Conservation (phyloP, 495 filamentous ascomycete genomes). For the Parathielavia appendiculata region DNA sequence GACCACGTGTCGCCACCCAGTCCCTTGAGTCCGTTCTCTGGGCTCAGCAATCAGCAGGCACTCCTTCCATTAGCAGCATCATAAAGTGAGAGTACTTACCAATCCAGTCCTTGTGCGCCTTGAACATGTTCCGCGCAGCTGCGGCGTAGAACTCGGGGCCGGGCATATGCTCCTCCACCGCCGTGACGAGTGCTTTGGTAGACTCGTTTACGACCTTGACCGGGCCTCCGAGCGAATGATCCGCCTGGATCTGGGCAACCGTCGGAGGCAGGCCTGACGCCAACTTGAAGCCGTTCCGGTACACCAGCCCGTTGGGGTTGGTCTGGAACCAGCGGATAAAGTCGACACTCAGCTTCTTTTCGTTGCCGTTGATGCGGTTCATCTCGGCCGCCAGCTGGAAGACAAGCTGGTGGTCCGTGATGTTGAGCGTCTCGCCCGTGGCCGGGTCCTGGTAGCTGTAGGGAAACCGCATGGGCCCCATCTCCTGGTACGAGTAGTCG, state of each 20-base stretch:
- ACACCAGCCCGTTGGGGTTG: constrained; percentile 47
- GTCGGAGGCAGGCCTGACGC: constrained; percentile 36
- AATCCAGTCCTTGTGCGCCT: constrained; percentile 53
- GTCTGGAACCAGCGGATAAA: constrained; percentile 62
- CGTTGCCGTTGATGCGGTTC: constrained; percentile 51
- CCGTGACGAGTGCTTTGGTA: constrained; percentile 31
- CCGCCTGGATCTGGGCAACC: constrained; percentile 42
- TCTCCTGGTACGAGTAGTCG: constrained; percentile 69
- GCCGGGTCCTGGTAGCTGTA: constrained; percentile 41
- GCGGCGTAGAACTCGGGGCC: constrained; percentile 34
- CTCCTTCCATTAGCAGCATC: background rate
- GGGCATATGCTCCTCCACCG: constrained; percentile 7
- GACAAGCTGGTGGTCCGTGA: constrained; percentile 56
- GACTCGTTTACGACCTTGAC: constrained; percentile 28
- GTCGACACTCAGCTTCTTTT: constrained; percentile 52
- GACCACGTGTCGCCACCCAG: constrained; percentile 49
- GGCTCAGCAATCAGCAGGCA: background rate
- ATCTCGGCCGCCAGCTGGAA: constrained; percentile 58
- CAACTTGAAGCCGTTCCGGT: constrained; percentile 50
- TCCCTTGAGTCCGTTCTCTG: constrained; percentile 32
- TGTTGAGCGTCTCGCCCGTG: constrained; percentile 51
- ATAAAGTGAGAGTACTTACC: background rate
- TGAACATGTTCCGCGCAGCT: constrained; percentile 56
- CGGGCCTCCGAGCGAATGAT: constrained; percentile 33
- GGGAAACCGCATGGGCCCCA: constrained; percentile 68